Percentiles rank a stretch among this genome's conserved stretches.
Evolutionary conservation across 768 basidiomycete genomes (phyloP).

Genomic region (Peribolospora kevripleyi): DNA sequence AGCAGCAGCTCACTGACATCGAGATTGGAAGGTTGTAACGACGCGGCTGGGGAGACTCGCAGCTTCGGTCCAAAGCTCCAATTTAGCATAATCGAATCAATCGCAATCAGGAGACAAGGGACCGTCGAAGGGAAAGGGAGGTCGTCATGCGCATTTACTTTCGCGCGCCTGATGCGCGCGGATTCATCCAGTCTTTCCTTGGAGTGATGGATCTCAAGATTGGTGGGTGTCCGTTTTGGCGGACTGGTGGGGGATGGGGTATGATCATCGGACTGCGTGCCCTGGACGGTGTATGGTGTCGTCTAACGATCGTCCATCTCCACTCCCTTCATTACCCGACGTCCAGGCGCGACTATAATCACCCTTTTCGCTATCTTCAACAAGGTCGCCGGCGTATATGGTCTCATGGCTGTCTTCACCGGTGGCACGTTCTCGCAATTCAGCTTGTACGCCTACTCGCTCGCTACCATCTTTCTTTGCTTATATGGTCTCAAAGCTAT

Average conservation of each 20-base stretch:
- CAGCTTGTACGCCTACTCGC: constrained; percentile 80
- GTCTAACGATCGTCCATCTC: not conserved
- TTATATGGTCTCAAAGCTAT: constrained; percentile 74
- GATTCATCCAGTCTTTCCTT: constrained; percentile 41
- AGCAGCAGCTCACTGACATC: too few species aligned
- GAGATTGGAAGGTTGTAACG: too few species aligned
- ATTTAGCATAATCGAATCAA: too few species aligned
- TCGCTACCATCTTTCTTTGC: constrained; percentile 49
- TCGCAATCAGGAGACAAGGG: too few species aligned
- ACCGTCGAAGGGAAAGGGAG: too few species aligned
- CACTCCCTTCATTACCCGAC: not conserved
- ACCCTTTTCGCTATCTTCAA: constrained; percentile 82
- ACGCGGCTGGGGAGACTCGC: too few species aligned
- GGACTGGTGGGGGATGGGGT: not conserved
- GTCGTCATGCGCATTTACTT: too few species aligned
- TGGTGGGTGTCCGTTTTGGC: constrained; percentile 20
- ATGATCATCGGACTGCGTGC: not conserved
- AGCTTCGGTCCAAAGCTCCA: too few species aligned
- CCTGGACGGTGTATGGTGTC: not conserved
- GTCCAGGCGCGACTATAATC: constrained; percentile 47
- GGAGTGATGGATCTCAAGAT: constrained; percentile 82
- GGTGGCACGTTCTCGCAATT: constrained; percentile 58
- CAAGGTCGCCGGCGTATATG: constrained; percentile 94
- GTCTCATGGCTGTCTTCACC: constrained; percentile 67
- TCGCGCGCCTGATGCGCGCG: too few species aligned